Evolutionary conservation across 805 yeast species (phyloP).

Genomic region (Kodamaea jinghongensis): DNA sequence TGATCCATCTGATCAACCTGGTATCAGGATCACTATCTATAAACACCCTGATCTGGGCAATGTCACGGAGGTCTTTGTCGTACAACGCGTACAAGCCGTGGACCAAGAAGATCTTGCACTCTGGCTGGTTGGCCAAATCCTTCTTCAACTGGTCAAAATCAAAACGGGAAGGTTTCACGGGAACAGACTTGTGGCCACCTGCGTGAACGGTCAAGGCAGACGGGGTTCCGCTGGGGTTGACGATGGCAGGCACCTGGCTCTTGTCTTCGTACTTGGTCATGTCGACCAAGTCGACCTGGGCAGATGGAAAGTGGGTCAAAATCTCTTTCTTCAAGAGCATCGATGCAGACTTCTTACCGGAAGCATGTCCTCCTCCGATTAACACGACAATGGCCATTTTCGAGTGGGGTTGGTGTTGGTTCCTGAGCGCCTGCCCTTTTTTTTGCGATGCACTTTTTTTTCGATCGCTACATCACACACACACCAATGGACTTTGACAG

Average conservation of each 20-base stretch:
- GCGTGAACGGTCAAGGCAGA: constrained; percentile 31
- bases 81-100: constrained; percentile 82
- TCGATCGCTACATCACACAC: neutral
- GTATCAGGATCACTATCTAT: constrained; percentile 85
- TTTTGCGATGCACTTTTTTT: constrained; percentile 1
- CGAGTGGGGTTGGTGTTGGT: neutral
- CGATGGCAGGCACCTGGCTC: constrained; percentile 22
- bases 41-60: constrained; percentile 67
- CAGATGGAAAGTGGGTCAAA: constrained; percentile 10
- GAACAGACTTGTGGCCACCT: constrained; percentile 17
- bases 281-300: constrained; percentile 38
- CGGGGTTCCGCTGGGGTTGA: constrained; percentile 15
- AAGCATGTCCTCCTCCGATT: constrained; percentile 62
- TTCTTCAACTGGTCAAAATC: constrained; percentile 30
- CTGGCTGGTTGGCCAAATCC: constrained; percentile 10
- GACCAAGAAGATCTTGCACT: constrained; percentile 38
- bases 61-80: constrained; percentile 50
- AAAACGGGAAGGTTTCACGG: constrained; percentile 42
- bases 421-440: neutral
- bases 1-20: constrained; percentile 76
- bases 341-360: constrained; percentile 49
- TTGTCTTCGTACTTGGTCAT: constrained; percentile 39
- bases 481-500: constrained; percentile 50
- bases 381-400: constrained; percentile 37
- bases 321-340: constrained; percentile 31